A percentile compares a stretch with the other conserved stretches of the same genome.
Evolutionary conservation across 495 filamentous ascomycete species (phyloP).

Genomic region (Penicillium canescens): DNA sequence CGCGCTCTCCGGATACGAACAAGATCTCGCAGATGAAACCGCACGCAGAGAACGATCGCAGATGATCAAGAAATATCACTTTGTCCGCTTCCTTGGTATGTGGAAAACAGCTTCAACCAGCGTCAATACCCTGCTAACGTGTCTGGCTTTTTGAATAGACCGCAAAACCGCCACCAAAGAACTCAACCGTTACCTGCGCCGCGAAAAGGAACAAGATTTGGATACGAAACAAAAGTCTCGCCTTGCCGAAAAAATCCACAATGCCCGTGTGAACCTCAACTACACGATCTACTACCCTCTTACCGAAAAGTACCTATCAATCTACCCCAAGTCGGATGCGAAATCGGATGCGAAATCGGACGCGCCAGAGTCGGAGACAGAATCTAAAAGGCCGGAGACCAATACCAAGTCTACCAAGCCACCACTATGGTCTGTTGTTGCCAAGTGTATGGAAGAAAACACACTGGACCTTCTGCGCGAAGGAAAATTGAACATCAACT

Average conservation of each 20-base stretch:
- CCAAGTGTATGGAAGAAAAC: conserved; percentile 66
- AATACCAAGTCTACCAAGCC: conserved; percentile 35
- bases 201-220: conserved; percentile 48
- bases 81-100: conserved; percentile 84
- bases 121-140: conserved; percentile 1
- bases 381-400: conserved; percentile 22
- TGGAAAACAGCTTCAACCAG: not conserved
- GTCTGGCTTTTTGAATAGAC: conserved; percentile 50
- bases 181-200: conserved; percentile 55
- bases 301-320: conserved; percentile 72
- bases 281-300: conserved; percentile 85
- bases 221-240: conserved; percentile 48
- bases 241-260: conserved; percentile 61
- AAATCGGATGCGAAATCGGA: conserved; percentile 19
- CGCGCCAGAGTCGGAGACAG: conserved; percentile 19
- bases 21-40: conserved; percentile 66
- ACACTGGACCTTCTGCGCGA: conserved; percentile 58
- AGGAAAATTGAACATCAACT: conserved; percentile 42
- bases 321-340: conserved; percentile 59
- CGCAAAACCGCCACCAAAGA: conserved; percentile 78
- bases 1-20: conserved; percentile 72
- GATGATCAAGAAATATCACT: conserved; percentile 88
- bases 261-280: conserved; percentile 76
- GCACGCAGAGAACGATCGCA: conserved; percentile 61
- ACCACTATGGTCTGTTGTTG: conserved; percentile 68